Base-by-base conservation (phyloP, 176 grass and related monocot species). In the Metroxylon sagu region DNA sequence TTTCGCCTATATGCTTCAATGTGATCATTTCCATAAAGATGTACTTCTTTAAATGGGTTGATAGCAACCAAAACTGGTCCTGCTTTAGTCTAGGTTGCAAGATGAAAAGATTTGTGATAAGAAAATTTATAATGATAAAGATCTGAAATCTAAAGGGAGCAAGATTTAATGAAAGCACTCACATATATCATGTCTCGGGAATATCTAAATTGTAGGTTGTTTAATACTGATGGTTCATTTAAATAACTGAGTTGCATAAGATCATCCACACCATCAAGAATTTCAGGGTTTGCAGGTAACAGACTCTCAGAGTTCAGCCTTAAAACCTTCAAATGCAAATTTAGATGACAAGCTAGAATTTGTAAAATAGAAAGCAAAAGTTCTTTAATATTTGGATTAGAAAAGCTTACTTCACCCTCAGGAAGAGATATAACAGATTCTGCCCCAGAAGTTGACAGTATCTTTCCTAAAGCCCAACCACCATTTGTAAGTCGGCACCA, bases 211-310 rank as follows among this genome's bases (percentile, higher is more conserved):
- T 89, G 93, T 73, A 98, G 73, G 62, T 98, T 98, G 74, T 92
- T 83, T 70, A 98, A 65, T 29, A 98, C 93, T 19, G 93, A 92
- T 67, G 93, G 84, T 73, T 98, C 93, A 66, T 89, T 82, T 71
- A 98, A 76, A 85, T 98, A 98, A 81, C 94, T 98, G 28, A 98
- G 81, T 49, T 98, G 94, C 94, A 98, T 98, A 54, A 98, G 87
- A 77, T 98, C 84, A 53, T 92, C 88, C 64, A 98, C 88, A 67
- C 94, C 94, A 54, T 98, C 80, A 18, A 98, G 94, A 83, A 98
- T 98, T 89, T 98, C 93, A 48, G 93, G 93, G 70, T 98, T 98
- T 65, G 93, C 82, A 64, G 79, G 73, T 76, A 92, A 69, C 64
- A 98, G 85, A 73, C 70, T 81, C 35, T 98, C 93, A 5, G 79